Evolutionary conservation across 2,329 filamentous ascomycete genomes (phyloP), one percentile per base, ranked within the genome.

Genomic region (Colletotrichum siamense): DNA sequence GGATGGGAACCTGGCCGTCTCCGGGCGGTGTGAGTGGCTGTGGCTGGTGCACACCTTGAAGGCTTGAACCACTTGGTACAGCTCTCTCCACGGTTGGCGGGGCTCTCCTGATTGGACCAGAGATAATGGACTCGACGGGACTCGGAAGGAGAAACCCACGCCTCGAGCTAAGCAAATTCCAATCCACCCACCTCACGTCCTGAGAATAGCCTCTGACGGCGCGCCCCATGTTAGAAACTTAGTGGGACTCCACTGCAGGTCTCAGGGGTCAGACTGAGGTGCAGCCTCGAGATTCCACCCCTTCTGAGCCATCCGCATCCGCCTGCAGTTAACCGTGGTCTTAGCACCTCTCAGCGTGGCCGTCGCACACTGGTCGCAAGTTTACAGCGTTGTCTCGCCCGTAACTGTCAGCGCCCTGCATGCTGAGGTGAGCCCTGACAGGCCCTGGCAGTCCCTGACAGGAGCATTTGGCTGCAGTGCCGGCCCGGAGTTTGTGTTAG

Each of bases 351-450:
- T 67, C 39, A 71, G 62, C 39, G 39, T 39, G 16, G 36, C 66
- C 22, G 72, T 71, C 59, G 26, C 34, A 52, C 49, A 18, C 32
- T 75, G 69, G 52, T 75, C 62, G 62, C 62, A 55, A 55, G 57
- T 28, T 69, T 73, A 68, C 57, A 73, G 73, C 24, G 69, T 36
- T 73, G 69, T 75, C 55, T 63, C 61, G 72, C 61, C 36, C 59
- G 69, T 63, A 65, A 62, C 24, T 18, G 32, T 68, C 69, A 67
- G 26, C 69, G 63, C 69, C 69, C 63, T 75, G 55, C 73, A 13
- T 71, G 36, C 24, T 61, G 24, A 71, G 44, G 68, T 61, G 49
- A 61, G 34, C 34, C 34, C 71, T 39, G 39, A 34, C n/a, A 63
- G 32, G 36, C 36, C 64, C 74, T 71, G 70, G 70, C 74, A 71